These are phyloP conservation scores for Botryotinia convoluta DNA, from an alignment of 2,329 filamentous ascomycete species.

Conservation along the genomic window DNA sequence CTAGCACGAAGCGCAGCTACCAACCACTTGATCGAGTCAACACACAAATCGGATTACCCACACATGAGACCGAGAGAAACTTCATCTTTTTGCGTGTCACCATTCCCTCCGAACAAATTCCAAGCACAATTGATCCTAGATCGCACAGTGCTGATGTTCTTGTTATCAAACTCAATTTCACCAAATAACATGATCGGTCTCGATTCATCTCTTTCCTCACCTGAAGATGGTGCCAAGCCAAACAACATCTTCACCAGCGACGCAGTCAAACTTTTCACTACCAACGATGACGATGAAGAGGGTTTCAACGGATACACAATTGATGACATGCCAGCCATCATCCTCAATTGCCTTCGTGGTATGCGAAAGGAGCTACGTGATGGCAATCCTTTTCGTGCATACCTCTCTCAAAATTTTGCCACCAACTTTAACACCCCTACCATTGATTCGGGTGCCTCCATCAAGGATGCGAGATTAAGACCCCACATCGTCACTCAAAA, in stretches of 20 bases:
- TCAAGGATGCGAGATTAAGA: not conserved
- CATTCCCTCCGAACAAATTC: too few species aligned
- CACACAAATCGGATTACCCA: too few species aligned
- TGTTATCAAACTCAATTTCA: not conserved
- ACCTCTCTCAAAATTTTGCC: accelerated
- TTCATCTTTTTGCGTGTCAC: too few species aligned
- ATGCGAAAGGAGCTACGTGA: not conserved
- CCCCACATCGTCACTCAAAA: not conserved
- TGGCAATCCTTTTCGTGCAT: not conserved
- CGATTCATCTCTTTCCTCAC: too few species aligned
- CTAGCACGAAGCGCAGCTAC: too few species aligned
- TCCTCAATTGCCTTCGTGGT: too few species aligned
- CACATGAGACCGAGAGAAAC: not conserved
- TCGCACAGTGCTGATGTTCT: too few species aligned
- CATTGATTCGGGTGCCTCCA: not conserved
- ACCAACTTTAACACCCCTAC: not conserved
- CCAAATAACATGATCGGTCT: not conserved
- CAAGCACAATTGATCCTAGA: too few species aligned
- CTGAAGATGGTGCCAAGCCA: not conserved
- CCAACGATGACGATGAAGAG: too few species aligned
- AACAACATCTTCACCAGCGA: accelerated
- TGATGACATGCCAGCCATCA: accelerated
- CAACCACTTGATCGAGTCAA: too few species aligned
- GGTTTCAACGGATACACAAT: too few species aligned
- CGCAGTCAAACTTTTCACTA: too few species aligned